A percentile compares a stretch with the other conserved stretches of the same genome.
Evolutionary conservation across 805 yeast species (phyloP).

Genomic region (Saccharomycopsis selenospora): DNA sequence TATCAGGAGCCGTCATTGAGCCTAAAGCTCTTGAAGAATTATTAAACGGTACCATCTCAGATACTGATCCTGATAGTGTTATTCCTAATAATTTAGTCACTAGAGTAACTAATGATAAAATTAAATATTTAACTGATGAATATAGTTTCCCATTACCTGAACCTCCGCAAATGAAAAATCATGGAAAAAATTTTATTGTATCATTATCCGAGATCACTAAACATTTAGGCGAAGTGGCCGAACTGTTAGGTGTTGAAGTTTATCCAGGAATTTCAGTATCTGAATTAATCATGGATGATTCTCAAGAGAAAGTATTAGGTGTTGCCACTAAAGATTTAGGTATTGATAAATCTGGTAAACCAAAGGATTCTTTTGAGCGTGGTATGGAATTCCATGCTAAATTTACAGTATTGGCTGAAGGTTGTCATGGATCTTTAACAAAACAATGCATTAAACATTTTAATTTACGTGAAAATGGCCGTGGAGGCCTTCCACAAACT

Average conservation of each 20-base stretch:
- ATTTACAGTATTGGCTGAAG: conserved; percentile 87
- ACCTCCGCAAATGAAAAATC: conserved; percentile 84
- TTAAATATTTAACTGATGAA: conserved; percentile 60
- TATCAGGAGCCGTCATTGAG: conserved; percentile 91
- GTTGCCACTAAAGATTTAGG: conserved; percentile 96
- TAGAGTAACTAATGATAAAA: conserved; percentile 62
- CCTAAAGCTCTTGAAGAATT: conserved; percentile 83
- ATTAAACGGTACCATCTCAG: conserved; percentile 29
- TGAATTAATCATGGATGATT: conserved; percentile 59
- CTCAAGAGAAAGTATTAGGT: conserved; percentile 52
- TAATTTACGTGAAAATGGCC: conserved; percentile 42
- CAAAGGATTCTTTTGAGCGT: conserved; percentile 76
- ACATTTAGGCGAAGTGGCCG: conserved; percentile 82
- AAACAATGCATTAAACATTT: conserved; percentile 68
- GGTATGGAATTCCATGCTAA: conserved; percentile 97
- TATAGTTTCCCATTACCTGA: conserved; percentile 73
- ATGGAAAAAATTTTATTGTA: conserved; percentile 76
- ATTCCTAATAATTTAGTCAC: conserved; percentile 75
- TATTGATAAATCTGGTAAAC: conserved; percentile 61
- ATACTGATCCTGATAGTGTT: conserved; percentile 46
- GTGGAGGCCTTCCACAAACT: conserved; percentile 69
- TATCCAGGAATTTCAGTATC: conserved; percentile 87
- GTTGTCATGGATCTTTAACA: conserved; percentile 94
- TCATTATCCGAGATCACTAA: conserved; percentile 76
- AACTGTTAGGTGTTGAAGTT: conserved; percentile 86